Conservation (phyloP, 2,329 filamentous ascomycete species). For the Penicillium corylophilum region DNA sequence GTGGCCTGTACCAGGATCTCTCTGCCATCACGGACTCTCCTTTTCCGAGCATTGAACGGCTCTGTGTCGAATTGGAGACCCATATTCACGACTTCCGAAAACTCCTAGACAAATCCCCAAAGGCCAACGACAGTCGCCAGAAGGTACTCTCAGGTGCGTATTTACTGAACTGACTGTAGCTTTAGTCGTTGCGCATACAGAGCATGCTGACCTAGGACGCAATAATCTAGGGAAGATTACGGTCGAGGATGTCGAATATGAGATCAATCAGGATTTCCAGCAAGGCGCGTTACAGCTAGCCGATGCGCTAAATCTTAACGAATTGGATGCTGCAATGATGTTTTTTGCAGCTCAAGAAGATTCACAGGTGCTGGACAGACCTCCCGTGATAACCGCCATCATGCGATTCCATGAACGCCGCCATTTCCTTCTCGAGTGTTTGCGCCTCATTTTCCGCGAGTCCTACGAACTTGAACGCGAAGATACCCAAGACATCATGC, state of each 20-base stretch:
- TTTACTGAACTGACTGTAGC: not conserved
- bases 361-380: constrained; percentile 65
- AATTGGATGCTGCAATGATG: constrained; percentile 75
- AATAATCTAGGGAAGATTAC: constrained; percentile 66
- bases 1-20: constrained; percentile 83
- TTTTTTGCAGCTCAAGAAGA: constrained; percentile 73
- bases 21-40: constrained; percentile 71
- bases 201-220: constrained; percentile 19
- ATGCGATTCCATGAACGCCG: constrained; percentile 86
- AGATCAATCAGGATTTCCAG: constrained; percentile 83
- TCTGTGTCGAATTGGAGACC: constrained; percentile 63
- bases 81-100: constrained; percentile 67
- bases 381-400: constrained; percentile 74
- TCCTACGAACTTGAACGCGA: constrained; percentile 62
- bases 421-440: constrained; percentile 76
- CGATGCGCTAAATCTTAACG: constrained; percentile 86
- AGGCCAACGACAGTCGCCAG: constrained; percentile 73
- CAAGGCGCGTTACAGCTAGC: constrained; percentile 77
- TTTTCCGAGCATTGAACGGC: constrained; percentile 67
- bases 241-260: constrained; percentile 70
- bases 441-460: constrained; percentile 75
- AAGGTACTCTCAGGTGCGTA: constrained; percentile 64
- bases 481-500: constrained; percentile 54
- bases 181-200: not conserved
- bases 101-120: constrained; percentile 71